These are phyloP conservation scores for Mycena belliarum DNA, from an alignment of 768 basidiomycete species.

Conservation along the genomic window DNA sequence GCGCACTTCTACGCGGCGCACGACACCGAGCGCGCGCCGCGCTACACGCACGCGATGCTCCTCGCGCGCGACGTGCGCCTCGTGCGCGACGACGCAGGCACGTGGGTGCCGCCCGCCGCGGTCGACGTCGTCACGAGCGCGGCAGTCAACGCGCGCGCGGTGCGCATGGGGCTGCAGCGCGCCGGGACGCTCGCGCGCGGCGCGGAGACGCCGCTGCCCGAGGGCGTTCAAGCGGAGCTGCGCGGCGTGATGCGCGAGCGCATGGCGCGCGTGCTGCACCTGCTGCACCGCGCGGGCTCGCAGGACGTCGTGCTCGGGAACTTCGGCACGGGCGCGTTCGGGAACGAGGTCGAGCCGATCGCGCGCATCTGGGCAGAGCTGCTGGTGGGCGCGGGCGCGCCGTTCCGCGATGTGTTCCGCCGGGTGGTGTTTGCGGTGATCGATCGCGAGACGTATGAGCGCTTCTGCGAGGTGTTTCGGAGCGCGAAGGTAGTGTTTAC, in stretches of 20 bases:
- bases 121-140: slow-evolving; percentile 54
- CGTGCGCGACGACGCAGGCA: slow-evolving; percentile 49
- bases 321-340: slow-evolving; percentile 79
- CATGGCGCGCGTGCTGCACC: slow-evolving; percentile 64
- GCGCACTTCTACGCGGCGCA: slow-evolving; percentile 50
- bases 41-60: slow-evolving; percentile 58
- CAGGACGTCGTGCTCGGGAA: slow-evolving; percentile 66
- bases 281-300: slow-evolving; percentile 63
- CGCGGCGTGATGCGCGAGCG: slow-evolving; percentile 63
- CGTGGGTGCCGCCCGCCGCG: slow-evolving; percentile 45
- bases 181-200: background rate
- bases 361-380: slow-evolving; percentile 67
- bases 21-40: slow-evolving; percentile 32
- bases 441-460: slow-evolving; percentile 44
- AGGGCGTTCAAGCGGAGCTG: slow-evolving; percentile 42
- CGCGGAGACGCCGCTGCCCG: slow-evolving; percentile 6
- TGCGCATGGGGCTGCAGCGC: slow-evolving; percentile 24
- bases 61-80: slow-evolving; percentile 48
- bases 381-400: slow-evolving; percentile 44
- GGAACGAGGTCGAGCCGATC: slow-evolving; percentile 57
- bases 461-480: slow-evolving; percentile 24
- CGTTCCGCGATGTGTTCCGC: slow-evolving; percentile 58
- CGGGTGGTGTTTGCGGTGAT: slow-evolving; percentile 68
- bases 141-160: slow-evolving; percentile 52
- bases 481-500: too few relatives aligned